Evolutionary conservation across 2,329 filamentous ascomycete genomes (phyloP), one percentile per base, ranked within the genome.

Genomic region (Endoconidiophora laricicola): DNA sequence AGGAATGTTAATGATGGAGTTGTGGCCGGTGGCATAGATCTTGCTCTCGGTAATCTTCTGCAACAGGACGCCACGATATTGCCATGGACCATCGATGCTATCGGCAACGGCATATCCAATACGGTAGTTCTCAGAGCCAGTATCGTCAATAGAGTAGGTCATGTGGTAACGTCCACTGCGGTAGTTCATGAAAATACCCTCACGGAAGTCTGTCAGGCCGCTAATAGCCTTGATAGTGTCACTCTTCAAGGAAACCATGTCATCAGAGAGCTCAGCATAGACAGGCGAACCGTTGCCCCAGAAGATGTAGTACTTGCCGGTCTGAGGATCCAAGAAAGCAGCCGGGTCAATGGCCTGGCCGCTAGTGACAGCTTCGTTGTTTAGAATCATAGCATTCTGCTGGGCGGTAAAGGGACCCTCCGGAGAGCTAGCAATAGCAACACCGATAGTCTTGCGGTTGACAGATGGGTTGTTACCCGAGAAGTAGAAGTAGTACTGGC

Each of bases 401-500:
- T 79, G 66, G 0, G 78, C 70, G 2, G 59, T 67, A 58, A 79
- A 82, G 0, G 78, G 78, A 0, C 79, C 79, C 43, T 74, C 71
- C 0, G 78, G 78, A 2, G 65, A 66, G 44, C 72, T 64, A 2
- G 70, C 66, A 0, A 74, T 68, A 0, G 78, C 78, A 0, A 78
- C 78, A 3, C 78, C 78, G 33, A 81, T 77, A 3, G 73, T 76
- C 49, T 79, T 69, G 54, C 72, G 65, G 53, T 77, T 66, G 29
- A 72, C 63, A 0, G 73, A 73, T 0, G 76, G 74, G 40, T 69
- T 68, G 14, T 71, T 60, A 0, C 69, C 69, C 37, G 64, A 70
- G 60, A 79, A 81, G 61, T 78, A 80, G 24, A 82, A 73, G 57
- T 78, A 81, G 62, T 74, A 82, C 61, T 76, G 78, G 0, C 74